Evolutionary conservation across 2,329 filamentous ascomycete species (phyloP).

Genomic region (Cercospora sesami): DNA sequence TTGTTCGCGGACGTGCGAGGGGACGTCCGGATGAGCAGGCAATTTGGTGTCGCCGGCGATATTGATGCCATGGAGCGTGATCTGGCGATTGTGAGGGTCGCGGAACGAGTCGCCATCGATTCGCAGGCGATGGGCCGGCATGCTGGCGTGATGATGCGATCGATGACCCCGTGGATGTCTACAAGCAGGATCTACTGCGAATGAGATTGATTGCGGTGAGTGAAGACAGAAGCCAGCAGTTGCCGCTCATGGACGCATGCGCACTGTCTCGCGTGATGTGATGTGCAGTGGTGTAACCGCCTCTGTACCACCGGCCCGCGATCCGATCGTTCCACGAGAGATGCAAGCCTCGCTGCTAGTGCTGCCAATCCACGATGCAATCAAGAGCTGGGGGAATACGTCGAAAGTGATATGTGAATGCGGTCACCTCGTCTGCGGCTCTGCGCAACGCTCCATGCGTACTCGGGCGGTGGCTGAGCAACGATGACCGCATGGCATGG

Average conservation of each 20-base stretch:
- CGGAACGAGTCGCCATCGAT: slow-evolving; percentile 86
- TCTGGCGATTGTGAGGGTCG: slow-evolving; percentile 76
- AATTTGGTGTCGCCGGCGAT: slow-evolving; percentile 88
- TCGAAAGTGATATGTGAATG: background rate
- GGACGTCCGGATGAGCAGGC: slow-evolving; percentile 75
- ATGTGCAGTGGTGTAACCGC: slow-evolving; percentile 1
- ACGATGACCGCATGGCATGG: background rate
- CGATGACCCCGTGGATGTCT: background rate
- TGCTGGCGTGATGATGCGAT: slow-evolving; percentile 2
- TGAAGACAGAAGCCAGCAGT: background rate
- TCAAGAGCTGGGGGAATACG: background rate
- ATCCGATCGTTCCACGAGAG: slow-evolving; percentile 3
- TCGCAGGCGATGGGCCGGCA: slow-evolving; percentile 57
- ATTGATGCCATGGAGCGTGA: slow-evolving; percentile 91
- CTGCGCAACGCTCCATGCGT: background rate
- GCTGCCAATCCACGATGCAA: background rate
- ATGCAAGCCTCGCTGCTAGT: background rate
- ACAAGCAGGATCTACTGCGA: background rate
- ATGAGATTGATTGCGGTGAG: background rate
- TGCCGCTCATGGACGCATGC: background rate
- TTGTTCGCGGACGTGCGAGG: slow-evolving; percentile 72
- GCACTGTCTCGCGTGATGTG: background rate
- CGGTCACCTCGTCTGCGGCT: background rate
- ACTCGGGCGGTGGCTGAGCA: background rate
- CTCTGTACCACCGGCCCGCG: background rate